Evolutionary conservation across 306 rosid genomes (phyloP).

Genomic region (Vigna trinervia): DNA sequence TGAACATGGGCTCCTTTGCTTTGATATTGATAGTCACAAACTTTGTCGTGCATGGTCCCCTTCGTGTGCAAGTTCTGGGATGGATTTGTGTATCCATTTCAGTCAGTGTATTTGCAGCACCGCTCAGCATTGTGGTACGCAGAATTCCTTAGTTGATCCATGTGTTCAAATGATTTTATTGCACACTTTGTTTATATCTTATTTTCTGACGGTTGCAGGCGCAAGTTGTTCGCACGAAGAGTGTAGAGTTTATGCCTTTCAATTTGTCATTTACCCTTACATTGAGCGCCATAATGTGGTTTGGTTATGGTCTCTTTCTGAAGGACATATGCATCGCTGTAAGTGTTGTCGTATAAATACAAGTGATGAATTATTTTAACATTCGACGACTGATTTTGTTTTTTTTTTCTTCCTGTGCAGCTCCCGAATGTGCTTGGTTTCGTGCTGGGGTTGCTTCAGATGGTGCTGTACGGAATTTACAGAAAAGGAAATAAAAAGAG

Average conservation of each 20-base stretch:
- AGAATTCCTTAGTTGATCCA: background rate
- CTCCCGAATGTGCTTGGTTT: slow-evolving; percentile 72
- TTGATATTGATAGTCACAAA: slow-evolving; percentile 49
- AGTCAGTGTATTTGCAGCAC: slow-evolving; percentile 71
- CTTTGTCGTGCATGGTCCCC: slow-evolving; percentile 35
- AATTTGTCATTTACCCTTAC: slow-evolving; percentile 76
- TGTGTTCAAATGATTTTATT: background rate
- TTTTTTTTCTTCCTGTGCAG: slow-evolving; percentile 36
- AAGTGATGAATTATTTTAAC: background rate
- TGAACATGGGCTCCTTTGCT: slow-evolving; percentile 60
- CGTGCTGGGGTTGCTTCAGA: slow-evolving; percentile 62
- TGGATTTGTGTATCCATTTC: slow-evolving; percentile 70
- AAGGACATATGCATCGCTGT: slow-evolving; percentile 81
- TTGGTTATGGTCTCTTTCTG: slow-evolving; percentile 73
- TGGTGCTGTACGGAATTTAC: slow-evolving; percentile 63
- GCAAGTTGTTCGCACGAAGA: slow-evolving; percentile 75
- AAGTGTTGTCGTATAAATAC: slow-evolving; percentile 34
- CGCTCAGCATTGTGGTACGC: slow-evolving; percentile 68
- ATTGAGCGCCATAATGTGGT: slow-evolving; percentile 89
- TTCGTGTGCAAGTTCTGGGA: slow-evolving; percentile 60
- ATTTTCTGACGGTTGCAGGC: slow-evolving; percentile 47
- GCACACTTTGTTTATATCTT: background rate
- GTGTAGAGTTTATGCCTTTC: slow-evolving; percentile 90
- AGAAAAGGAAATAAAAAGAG: slow-evolving; percentile 44
- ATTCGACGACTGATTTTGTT: background rate